These are phyloP conservation scores for Citeromyces nyonsensis DNA, from an alignment of 805 yeast genomes.

Conservation along the genomic window DNA sequence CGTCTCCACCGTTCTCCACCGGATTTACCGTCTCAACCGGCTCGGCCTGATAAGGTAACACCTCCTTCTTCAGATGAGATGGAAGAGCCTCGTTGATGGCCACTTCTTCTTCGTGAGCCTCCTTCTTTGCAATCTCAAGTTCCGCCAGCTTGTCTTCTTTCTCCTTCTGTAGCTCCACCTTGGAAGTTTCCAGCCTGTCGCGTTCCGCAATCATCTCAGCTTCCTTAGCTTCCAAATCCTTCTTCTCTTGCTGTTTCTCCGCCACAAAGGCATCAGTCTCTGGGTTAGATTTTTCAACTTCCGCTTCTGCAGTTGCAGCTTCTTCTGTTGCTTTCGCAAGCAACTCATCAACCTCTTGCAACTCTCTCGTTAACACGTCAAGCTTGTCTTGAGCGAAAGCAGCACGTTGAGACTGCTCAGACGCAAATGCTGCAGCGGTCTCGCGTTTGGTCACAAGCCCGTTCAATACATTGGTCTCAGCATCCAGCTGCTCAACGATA, in stretches of 20 bases:
- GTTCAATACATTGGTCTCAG: conserved; percentile 30
- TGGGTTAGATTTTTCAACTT: conserved; percentile 12
- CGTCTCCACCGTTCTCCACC: too few relatives aligned
- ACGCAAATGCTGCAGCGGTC: conserved; percentile 25
- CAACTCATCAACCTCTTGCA: conserved; percentile 23
- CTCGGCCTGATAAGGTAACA: conserved; percentile 3
- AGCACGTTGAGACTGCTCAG: conserved; percentile 26
- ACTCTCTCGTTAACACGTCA: conserved; percentile 24
- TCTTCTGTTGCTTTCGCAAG: conserved; percentile 22
- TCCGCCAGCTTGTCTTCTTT: conserved; percentile 18
- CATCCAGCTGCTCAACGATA: conserved; percentile 30
- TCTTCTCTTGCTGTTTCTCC: conserved; percentile 12
- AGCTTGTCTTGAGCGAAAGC: conserved; percentile 24
- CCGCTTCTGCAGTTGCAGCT: conserved; percentile 13
- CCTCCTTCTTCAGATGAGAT: conserved; percentile 27
- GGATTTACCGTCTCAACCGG: conserved; percentile 6
- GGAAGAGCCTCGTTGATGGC: conserved; percentile 33
- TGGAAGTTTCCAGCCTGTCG: conserved; percentile 22
- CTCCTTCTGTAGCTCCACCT: conserved; percentile 22
- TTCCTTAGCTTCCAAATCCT: conserved; percentile 12
- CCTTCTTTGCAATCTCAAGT: conserved; percentile 19
- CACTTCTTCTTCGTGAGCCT: conserved; percentile 24
- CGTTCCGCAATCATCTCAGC: conserved; percentile 14
- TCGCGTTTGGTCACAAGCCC: conserved; percentile 34
- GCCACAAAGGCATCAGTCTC: conserved; percentile 11